Base-by-base conservation (phyloP, 2,329 filamentous ascomycete species). In the Botrytis aclada region DNA sequence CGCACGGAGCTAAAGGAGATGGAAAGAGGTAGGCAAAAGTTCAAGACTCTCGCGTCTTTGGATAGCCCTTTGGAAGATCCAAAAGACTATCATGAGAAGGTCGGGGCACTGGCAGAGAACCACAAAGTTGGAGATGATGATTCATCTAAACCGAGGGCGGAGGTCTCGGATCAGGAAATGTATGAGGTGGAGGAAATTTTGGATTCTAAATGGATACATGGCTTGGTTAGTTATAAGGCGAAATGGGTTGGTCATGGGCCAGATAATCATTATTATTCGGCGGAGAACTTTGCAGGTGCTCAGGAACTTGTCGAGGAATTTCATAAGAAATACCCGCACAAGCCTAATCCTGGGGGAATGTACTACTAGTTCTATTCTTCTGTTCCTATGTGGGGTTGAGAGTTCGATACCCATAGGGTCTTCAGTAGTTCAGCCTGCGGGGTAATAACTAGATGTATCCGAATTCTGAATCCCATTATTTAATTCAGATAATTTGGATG, bases 361-460 rank as follows among this genome's bases (percentile, higher is more conserved):
- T 43, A 43, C 9, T 22, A 32, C 8, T 63, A n/a, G n/a, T 18
- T 25, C 10, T 56, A 8, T 29, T 29, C n/a, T 37, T 1, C 34
- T n/a, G 0, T 32, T 29, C 2, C 4, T 1, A 1, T n/a, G 39
- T 41, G 37, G 22, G 25, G 8, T 29, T 2, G 18, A 22, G 4
- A 63, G 22, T 43, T 51, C 4, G 47, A 1, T 10, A 25, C 5
- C 5, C 12, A 6, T 14, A 16, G 14, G 2, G 6, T 56, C 5
- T 29, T 3, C 6, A 1, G 0, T 18, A n/a, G n/a, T 56, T 1
- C 3, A 3, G 6, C 0, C 0, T 29, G 14, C 14, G 18, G 51
- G 3, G 14, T 1, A 1, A 32, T 18, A 9, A 9, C 2, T 3
- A 29, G 7, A 29, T n/a, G 14, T 18, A 8, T 56, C 18, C 3